Evolutionary conservation across 169 alveolate genomes (phyloP), one percentile per base, ranked within the genome.

Genomic region (Cardiosporidium cionae): DNA sequence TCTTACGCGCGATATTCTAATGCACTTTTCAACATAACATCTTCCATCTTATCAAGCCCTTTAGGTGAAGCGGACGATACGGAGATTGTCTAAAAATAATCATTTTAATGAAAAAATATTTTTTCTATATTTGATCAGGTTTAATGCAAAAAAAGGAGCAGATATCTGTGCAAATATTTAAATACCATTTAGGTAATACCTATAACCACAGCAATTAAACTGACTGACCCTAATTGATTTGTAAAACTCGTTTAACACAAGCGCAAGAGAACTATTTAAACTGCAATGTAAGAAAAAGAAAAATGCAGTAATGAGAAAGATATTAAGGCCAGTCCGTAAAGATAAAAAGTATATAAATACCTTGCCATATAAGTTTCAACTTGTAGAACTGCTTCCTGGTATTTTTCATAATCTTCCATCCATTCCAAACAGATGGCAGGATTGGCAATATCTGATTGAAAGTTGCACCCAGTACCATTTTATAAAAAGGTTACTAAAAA

Each of bases 361-460:
- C 58, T 44, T 44, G 27, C 58, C 27, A 44, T 44, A 44, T 44
- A 44, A n/a, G 27, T 44, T 16, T 44, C 58, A 16, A 44, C 58
- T n/a, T 44, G 16, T n/a, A 16, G 27, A 16, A 44, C n/a, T 16
- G 16, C 27, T 16, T 44, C 83, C 65, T 66, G 74, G 72, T 64
- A 32, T 37, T 68, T 63, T 35, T 81, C 86, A 72, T 62, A 70
- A 79, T 74, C 71, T 66, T 31, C 6, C 72, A 70, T 62, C 72
- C 75, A 53, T 33, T 74, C 70, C 62, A 34, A 67, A 36, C 44
- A 54, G 28, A 68, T 31, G 32, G 32, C 71, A 69, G 37, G 81
- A 25, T 62, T n/a, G 7, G 52, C 63, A 27, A 90, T 87, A 86
- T 96, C 58, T 44, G 58, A 44, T n/a, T n/a, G n/a, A n/a, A n/a